Percentiles rank a stretch among this genome's conserved stretches.
Evolutionary conservation across 495 filamentous ascomycete genomes (phyloP).

Genomic region (Penicillium parvum): DNA sequence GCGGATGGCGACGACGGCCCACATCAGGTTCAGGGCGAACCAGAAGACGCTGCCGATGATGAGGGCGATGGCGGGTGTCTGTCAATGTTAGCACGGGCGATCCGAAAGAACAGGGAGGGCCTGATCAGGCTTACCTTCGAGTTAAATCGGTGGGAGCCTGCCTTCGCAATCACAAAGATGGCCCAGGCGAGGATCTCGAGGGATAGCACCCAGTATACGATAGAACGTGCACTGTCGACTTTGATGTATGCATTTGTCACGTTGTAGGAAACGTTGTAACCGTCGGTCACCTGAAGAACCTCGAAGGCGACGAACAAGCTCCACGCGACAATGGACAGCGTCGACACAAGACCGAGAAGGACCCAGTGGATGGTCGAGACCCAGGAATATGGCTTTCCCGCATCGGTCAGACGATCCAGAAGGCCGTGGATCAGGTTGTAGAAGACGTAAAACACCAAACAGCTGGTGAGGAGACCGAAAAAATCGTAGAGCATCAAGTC

Average conservation of each 20-base stretch:
- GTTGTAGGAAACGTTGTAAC: too few species aligned
- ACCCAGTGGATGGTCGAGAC: constrained; percentile 19
- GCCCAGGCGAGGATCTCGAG: constrained; percentile 21
- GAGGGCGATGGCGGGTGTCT: constrained; percentile 14
- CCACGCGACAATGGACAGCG: constrained; percentile 15
- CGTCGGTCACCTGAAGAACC: too few species aligned
- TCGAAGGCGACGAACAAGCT: constrained; percentile 11
- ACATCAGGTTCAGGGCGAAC: constrained; percentile 16
- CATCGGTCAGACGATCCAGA: constrained; percentile 15
- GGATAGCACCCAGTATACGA: constrained; percentile 18
- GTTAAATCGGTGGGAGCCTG: constrained; percentile 15
- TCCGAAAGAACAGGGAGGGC: not conserved
- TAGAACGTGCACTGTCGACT: constrained; percentile 5
- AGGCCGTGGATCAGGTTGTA: constrained; percentile 19
- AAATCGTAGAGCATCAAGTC: constrained; percentile 18
- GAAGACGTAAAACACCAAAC: constrained; percentile 20
- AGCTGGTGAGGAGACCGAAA: constrained; percentile 10
- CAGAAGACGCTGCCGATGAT: constrained; percentile 15
- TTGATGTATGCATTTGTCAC: not conserved
- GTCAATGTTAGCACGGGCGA: constrained; percentile 1
- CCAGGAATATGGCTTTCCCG: constrained; percentile 14
- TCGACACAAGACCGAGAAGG: constrained; percentile 8
- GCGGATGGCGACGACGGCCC: constrained; percentile 15
- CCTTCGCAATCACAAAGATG: constrained; percentile 19
- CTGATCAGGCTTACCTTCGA: constrained; percentile 15